Conservation (phyloP, 139 green algal species). For the Penium margaritaceum region DNA sequence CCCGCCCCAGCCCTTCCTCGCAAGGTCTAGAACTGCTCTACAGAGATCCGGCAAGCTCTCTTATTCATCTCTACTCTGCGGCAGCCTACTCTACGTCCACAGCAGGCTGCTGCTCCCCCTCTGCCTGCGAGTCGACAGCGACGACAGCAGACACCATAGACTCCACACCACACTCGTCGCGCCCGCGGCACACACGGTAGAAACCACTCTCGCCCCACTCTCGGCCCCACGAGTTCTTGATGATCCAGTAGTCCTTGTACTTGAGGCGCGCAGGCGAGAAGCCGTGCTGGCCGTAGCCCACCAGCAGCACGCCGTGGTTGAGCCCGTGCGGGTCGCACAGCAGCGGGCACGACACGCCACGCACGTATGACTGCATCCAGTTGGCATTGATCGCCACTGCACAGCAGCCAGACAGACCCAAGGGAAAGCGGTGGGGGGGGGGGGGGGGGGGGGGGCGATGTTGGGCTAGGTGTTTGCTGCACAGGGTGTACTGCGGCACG, state of each 20-base stretch:
- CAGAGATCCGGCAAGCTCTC: too few species aligned
- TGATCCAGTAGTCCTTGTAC: slow-evolving; percentile 52
- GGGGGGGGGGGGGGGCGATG: background rate
- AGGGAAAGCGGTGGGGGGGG: background rate
- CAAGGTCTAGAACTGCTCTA: too few species aligned
- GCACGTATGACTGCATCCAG: slow-evolving; percentile 52
- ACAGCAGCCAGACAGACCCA: background rate
- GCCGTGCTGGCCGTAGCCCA: slow-evolving; percentile 62
- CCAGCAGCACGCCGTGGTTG: slow-evolving; percentile 67
- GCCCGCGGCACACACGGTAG: slow-evolving; percentile 45
- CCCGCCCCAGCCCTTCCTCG: too few species aligned
- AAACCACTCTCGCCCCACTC: slow-evolving; percentile 52
- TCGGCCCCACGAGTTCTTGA: slow-evolving; percentile 55
- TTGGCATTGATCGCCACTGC: slow-evolving; percentile 60
- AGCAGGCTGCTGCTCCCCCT: too few species aligned
- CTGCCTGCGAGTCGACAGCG: too few species aligned
- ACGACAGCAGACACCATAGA: slow-evolving; percentile 47
- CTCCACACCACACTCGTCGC: slow-evolving; percentile 46
- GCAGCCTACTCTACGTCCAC: too few species aligned
- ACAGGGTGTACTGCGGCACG: too few species aligned
- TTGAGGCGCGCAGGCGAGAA: slow-evolving; percentile 38
- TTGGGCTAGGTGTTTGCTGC: too few species aligned
- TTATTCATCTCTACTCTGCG: too few species aligned
- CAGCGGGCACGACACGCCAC: slow-evolving; percentile 51
- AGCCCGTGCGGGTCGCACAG: slow-evolving; percentile 54